phyloP scores from a whole-genome alignment of 1,284 basidiomycete species.

The Ceratobasidium sp. region DNA sequence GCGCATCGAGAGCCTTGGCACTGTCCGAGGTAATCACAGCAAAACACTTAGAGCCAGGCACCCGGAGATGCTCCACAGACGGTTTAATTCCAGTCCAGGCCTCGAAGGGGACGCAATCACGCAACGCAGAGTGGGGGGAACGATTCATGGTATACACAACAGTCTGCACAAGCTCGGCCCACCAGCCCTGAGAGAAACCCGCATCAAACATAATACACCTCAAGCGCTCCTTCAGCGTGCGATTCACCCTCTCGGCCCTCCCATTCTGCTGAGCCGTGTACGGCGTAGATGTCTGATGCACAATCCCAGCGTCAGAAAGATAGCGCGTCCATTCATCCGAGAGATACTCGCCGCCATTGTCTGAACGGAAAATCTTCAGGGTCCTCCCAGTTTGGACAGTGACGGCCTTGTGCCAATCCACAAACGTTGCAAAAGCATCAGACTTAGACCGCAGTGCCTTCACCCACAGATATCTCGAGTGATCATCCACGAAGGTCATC shows the following conservation, averaged over 20 bases:
- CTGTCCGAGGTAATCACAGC: not conserved
- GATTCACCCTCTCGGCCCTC: slow-evolving; percentile 54
- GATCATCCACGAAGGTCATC: slow-evolving; percentile 54
- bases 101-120: not conserved
- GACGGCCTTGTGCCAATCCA: slow-evolving; percentile 50
- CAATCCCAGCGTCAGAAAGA: slow-evolving; percentile 51
- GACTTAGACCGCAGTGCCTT: slow-evolving; percentile 50
- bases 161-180: slow-evolving; percentile 44
- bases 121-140: slow-evolving; percentile 6
- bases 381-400: slow-evolving; percentile 51
- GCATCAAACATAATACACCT: slow-evolving; percentile 46
- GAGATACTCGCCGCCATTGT: slow-evolving; percentile 56
- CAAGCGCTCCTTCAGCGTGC: slow-evolving; percentile 52
- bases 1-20: slow-evolving; percentile 1
- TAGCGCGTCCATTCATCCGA: slow-evolving; percentile 44
- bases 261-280: slow-evolving; percentile 54
- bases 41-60: slow-evolving; percentile 28
- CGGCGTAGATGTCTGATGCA: slow-evolving; percentile 50
- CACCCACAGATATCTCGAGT: slow-evolving; percentile 47
- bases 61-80: not conserved
- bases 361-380: slow-evolving; percentile 52
- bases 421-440: slow-evolving; percentile 50
- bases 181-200: slow-evolving; percentile 46
- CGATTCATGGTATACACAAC: slow-evolving; percentile 26
- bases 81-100: not conserved